Evolutionary conservation across 192 early-diverging fungal species (phyloP).

Genomic region (Allomyces arbusculus): DNA sequence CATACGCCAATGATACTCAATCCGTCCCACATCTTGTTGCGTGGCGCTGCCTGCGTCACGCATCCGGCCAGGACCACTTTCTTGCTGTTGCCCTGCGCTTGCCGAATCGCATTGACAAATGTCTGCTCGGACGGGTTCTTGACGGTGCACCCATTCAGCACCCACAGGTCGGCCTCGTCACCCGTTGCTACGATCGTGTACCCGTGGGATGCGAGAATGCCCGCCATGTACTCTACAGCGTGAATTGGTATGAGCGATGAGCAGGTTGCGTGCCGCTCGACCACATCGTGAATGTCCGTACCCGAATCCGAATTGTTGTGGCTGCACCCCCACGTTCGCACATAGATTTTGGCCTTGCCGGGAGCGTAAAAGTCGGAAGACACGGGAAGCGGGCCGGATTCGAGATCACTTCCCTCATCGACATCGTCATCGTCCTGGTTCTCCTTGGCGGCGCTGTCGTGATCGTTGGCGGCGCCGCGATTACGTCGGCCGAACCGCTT

Average conservation of each 20-base stretch:
- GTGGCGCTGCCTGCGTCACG: conserved; percentile 22
- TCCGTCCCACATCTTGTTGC: conserved; percentile 14
- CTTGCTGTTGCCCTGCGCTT: conserved; percentile 20
- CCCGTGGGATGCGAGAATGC: conserved; percentile 22
- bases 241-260: neutral
- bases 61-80: conserved; percentile 36
- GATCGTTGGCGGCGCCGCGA: neutral
- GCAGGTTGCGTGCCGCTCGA: neutral
- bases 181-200: conserved; percentile 21
- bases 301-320: conserved; percentile 9
- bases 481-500: conserved; percentile 1
- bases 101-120: conserved; percentile 29
- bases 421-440: conserved; percentile 3
- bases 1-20: conserved; percentile 23
- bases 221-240: conserved; percentile 30
- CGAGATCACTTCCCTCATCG: neutral
- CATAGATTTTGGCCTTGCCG: conserved; percentile 21
- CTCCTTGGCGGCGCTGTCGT: neutral
- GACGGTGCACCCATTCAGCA: conserved; percentile 41
- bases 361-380: conserved; percentile 14
- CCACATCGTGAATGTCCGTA: neutral
- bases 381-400: neutral
- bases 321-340: conserved; percentile 31
- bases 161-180: conserved; percentile 27
- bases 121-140: conserved; percentile 33